Percentiles rank a stretch among this genome's conserved stretches.
phyloP scores from a whole-genome alignment of 768 basidiomycete species.

The Dendrothele bispora region DNA sequence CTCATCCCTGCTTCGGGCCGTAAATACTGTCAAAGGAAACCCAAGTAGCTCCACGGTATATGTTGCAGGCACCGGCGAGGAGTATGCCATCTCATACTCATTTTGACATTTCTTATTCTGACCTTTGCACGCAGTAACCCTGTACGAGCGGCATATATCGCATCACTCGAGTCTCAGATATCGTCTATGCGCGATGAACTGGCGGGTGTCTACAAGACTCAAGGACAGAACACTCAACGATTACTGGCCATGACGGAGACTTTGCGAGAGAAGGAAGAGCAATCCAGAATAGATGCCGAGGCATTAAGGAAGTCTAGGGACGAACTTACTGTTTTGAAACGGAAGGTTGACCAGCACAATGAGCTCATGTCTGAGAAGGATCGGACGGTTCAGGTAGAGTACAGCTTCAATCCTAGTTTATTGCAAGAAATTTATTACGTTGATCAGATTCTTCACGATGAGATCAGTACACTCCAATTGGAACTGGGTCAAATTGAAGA shows the following conservation, averaged over 20 bases:
- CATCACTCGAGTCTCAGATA: constrained; percentile 92
- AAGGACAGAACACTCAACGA: constrained; percentile 93
- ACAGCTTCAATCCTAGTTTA: constrained; percentile 6
- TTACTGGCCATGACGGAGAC: constrained; percentile 94
- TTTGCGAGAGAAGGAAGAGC: constrained; percentile 89
- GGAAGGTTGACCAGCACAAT: constrained; percentile 80
- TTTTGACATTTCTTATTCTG: constrained; percentile 11
- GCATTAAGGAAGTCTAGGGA: constrained; percentile 74
- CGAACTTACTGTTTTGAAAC: constrained; percentile 65
- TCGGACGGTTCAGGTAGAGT: constrained; percentile 80
- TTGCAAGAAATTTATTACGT: constrained; percentile 5
- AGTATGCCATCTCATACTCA: constrained; percentile 46
- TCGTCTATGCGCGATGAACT: constrained; percentile 89
- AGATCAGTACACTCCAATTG: constrained; percentile 87
- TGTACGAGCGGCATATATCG: constrained; percentile 83
- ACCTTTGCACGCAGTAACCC: constrained; percentile 58
- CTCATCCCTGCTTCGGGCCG: constrained; percentile 82
- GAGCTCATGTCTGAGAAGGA: constrained; percentile 90
- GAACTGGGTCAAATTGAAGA: constrained; percentile 90
- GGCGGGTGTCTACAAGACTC: constrained; percentile 93
- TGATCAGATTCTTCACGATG: constrained; percentile 90
- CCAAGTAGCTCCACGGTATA: constrained; percentile 63
- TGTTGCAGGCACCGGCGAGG: constrained; percentile 63
- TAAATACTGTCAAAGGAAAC: constrained; percentile 66
- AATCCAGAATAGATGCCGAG: constrained; percentile 79